phyloP scores from a whole-genome alignment of 345 rosid genomes.

The Streptanthus diversifolius region DNA sequence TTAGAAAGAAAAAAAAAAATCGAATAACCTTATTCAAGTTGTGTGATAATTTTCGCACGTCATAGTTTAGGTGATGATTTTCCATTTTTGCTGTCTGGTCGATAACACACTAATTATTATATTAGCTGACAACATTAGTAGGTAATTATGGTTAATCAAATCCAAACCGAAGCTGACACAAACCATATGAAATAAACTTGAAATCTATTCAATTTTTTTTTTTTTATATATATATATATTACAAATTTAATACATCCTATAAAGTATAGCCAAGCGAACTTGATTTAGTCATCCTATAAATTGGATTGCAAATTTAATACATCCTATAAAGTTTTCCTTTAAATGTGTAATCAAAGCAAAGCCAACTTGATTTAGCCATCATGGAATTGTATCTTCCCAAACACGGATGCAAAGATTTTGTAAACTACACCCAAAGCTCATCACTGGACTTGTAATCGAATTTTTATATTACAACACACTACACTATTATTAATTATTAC shows the following conservation, averaged over 20 bases:
- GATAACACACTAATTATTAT: neutral
- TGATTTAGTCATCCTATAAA: no score
- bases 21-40: constrained; percentile 8
- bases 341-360: neutral
- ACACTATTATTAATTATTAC: neutral
- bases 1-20: no score
- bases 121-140: constrained; percentile 9
- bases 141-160: neutral
- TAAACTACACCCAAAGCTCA: constrained; percentile 4
- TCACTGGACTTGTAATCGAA: neutral
- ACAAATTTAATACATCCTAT: no score
- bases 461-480: neutral
- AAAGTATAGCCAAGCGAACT: no score
- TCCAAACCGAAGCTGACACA: neutral
- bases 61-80: constrained; percentile 17
- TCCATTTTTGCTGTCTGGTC: constrained; percentile 2
- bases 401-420: constrained; percentile 11
- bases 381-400: neutral
- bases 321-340: neutral
- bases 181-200: neutral
- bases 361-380: neutral
- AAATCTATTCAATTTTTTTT: no score
- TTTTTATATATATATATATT: no score
- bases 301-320: no score
- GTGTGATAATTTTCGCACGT: constrained; percentile 2